These are phyloP conservation scores for Wallacemonas sp. DNA, from an alignment of 208 protist species.

Conservation along the genomic window DNA sequence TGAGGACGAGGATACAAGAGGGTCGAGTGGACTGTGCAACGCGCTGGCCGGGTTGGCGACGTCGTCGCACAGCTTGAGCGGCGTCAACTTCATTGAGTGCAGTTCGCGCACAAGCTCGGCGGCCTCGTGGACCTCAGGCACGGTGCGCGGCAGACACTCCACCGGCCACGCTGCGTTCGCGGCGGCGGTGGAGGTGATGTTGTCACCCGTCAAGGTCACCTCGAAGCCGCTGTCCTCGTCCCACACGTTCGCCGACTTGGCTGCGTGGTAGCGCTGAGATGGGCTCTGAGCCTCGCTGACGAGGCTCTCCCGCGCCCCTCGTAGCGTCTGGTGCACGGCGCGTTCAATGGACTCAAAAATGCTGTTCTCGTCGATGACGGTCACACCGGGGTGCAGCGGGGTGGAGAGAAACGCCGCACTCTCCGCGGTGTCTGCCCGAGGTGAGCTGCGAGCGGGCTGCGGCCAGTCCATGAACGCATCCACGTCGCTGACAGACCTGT, in stretches of 20 bases:
- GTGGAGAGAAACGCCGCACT: neutral
- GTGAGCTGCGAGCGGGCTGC: no score
- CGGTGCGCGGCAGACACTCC: neutral
- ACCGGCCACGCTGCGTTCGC: no score
- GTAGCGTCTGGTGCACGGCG: slow-evolving; percentile 12
- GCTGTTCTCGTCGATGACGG: neutral
- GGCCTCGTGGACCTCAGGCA: neutral
- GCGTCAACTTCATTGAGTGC: neutral
- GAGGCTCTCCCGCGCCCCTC: slow-evolving; percentile 8
- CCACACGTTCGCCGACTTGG: neutral
- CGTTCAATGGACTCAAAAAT: slow-evolving; percentile 2
- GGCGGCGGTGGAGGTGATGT: no score
- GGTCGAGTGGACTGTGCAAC: no score
- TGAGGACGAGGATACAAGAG: neutral
- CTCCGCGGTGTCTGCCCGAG: neutral
- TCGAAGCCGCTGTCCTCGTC: no score
- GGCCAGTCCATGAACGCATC: no score
- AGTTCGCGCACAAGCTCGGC: neutral
- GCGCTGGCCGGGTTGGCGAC: no score
- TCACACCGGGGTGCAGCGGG: neutral
- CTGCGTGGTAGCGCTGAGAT: neutral
- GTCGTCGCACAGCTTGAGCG: no score
- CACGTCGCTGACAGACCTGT: no score
- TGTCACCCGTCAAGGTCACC: no score
- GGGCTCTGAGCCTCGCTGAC: neutral